These are phyloP conservation scores for Eleusine indica DNA, from an alignment of 176 grass and related monocot species.

Conservation along the genomic window DNA sequence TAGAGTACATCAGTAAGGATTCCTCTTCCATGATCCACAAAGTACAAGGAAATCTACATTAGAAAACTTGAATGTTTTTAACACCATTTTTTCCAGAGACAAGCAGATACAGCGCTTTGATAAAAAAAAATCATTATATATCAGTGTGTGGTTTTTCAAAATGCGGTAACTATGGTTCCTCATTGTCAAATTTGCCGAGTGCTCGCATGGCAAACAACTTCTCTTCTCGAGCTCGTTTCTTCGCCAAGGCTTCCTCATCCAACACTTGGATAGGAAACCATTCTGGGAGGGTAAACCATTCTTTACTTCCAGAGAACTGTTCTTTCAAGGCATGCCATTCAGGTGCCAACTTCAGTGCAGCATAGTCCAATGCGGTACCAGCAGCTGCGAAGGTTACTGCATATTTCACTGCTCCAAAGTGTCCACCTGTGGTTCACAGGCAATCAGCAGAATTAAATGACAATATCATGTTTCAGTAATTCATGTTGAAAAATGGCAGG, in stretches of 20 bases:
- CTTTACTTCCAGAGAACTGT: conserved; percentile 44
- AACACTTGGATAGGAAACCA: conserved; percentile 91
- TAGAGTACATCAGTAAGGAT: background rate
- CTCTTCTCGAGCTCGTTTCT: conserved; percentile 61
- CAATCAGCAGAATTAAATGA: background rate
- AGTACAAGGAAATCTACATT: background rate
- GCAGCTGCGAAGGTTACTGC: conserved; percentile 65
- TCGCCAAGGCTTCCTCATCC: conserved; percentile 79
- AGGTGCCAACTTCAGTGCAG: conserved; percentile 54
- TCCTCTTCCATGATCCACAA: background rate
- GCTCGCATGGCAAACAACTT: conserved; percentile 47
- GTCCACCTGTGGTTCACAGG: conserved; percentile 62
- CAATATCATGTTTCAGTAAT: background rate
- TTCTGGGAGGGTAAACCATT: conserved; percentile 64
- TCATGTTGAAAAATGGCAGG: background rate
- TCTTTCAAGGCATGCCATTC: conserved; percentile 45
- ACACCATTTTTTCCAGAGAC: background rate
- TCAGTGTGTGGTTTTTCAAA: background rate
- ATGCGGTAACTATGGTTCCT: conserved; percentile 40
- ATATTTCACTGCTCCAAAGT: conserved; percentile 72
- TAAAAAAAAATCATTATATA: conserved; percentile 5
- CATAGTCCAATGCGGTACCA: conserved; percentile 67
- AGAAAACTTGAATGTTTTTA: conserved; percentile 21
- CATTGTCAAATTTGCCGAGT: conserved; percentile 55
- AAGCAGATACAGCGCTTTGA: background rate